phyloP scores from a whole-genome alignment of 2,329 filamentous ascomycete genomes.

The Fusarium sp. region DNA sequence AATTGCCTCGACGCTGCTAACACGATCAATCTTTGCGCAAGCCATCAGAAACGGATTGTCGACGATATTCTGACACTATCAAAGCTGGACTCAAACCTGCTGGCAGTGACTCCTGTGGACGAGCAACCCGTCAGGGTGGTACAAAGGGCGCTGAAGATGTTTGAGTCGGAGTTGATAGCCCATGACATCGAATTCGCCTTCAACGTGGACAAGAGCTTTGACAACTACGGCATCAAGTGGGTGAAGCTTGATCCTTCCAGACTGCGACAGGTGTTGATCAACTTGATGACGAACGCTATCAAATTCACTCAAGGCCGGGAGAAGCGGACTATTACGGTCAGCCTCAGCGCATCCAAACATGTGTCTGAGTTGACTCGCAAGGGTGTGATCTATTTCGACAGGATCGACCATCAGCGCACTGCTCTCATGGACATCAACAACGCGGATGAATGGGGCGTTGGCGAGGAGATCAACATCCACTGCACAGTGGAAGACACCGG shows the following conservation, averaged over 20 bases:
- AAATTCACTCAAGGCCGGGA: constrained; percentile 73
- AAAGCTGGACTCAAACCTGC: constrained; percentile 76
- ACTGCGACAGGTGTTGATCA: constrained; percentile 79
- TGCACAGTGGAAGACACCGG: constrained; percentile 80
- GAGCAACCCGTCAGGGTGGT: constrained; percentile 76
- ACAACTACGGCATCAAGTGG: constrained; percentile 73
- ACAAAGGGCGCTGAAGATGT: constrained; percentile 79
- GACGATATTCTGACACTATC: constrained; percentile 75
- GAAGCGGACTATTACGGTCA: constrained; percentile 69
- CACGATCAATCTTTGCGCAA: constrained; percentile 82
- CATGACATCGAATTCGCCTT: constrained; percentile 79
- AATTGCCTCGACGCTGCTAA: constrained; percentile 79
- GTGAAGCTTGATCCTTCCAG: constrained; percentile 80
- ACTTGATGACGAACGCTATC: constrained; percentile 76
- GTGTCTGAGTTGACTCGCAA: constrained; percentile 54
- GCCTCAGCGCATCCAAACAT: constrained; percentile 70
- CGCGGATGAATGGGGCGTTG: constrained; percentile 74
- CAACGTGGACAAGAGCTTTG: constrained; percentile 74
- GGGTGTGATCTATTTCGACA: constrained; percentile 60
- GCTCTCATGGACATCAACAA: constrained; percentile 57
- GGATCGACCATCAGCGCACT: constrained; percentile 51
- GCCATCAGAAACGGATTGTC: constrained; percentile 79
- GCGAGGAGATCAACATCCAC: constrained; percentile 77
- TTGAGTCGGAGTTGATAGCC: constrained; percentile 77
- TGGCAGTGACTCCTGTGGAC: constrained; percentile 76